Evolutionary conservation across 495 filamentous ascomycete species (phyloP).

Genomic region (Annulohypoxylon nitens): DNA sequence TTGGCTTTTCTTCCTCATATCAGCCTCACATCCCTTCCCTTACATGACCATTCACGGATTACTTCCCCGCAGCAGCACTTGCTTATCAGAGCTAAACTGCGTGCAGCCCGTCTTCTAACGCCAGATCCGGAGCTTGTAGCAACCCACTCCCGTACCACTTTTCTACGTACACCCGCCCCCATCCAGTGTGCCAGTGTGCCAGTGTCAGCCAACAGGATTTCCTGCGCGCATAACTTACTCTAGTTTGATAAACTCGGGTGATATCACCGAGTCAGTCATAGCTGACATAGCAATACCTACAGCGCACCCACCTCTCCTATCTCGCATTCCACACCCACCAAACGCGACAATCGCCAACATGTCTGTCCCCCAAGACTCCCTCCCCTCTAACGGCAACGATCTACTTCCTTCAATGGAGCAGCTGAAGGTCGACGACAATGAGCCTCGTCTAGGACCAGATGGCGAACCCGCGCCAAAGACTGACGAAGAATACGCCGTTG

Average conservation of each 20-base stretch:
- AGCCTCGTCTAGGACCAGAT: slow-evolving; percentile 72
- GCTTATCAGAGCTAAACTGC: slow-evolving; percentile 53
- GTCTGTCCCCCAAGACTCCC: slow-evolving; percentile 62
- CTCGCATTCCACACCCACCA: slow-evolving; percentile 9
- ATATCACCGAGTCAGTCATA: slow-evolving; percentile 40
- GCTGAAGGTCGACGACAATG: slow-evolving; percentile 63
- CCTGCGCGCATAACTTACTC: slow-evolving; percentile 28
- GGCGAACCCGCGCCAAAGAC: slow-evolving; percentile 82
- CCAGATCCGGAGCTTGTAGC: slow-evolving; percentile 43
- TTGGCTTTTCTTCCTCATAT: slow-evolving; percentile 35
- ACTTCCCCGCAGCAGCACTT: slow-evolving; percentile 50
- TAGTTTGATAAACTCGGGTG: slow-evolving; percentile 35
- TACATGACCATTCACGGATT: slow-evolving; percentile 44
- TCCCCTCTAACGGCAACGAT: slow-evolving; percentile 57
- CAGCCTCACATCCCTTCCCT: slow-evolving; percentile 44
- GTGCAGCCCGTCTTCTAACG: slow-evolving; percentile 35
- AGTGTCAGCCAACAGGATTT: slow-evolving; percentile 45
- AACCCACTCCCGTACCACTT: slow-evolving; percentile 48
- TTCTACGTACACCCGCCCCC: slow-evolving; percentile 46
- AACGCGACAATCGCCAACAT: slow-evolving; percentile 48
- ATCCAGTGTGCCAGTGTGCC: slow-evolving; percentile 33
- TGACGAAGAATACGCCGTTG: slow-evolving; percentile 94
- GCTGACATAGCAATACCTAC: slow-evolving; percentile 43
- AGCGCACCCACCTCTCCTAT: slow-evolving; percentile 16
- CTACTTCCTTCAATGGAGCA: slow-evolving; percentile 60